These are phyloP conservation scores for Daldinia loculata DNA, from an alignment of 495 filamentous ascomycete species.

Conservation along the genomic window DNA sequence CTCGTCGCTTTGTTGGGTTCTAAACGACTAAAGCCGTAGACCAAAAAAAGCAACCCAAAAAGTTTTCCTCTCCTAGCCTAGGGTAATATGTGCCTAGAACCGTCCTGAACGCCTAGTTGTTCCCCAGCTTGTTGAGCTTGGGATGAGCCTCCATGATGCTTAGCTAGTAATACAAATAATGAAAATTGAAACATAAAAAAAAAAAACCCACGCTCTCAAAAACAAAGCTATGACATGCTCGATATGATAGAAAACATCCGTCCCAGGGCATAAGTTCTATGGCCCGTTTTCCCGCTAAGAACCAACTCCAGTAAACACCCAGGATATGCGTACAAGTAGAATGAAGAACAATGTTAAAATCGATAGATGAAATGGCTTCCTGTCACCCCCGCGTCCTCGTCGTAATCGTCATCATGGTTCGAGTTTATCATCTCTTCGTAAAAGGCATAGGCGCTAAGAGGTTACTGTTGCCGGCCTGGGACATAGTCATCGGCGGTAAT, in stretches of 20 bases:
- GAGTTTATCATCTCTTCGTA: conserved; percentile 47
- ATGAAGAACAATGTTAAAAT: conserved; percentile 19
- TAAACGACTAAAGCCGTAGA: conserved; percentile 15
- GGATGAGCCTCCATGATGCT: conserved; percentile 24
- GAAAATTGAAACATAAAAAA: conserved; percentile 6
- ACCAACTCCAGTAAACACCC: conserved; percentile 19
- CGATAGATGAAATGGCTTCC: conserved; percentile 14
- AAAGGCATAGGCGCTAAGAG: conserved; percentile 51
- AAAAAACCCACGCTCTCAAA: conserved; percentile 18
- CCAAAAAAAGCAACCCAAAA: conserved; percentile 8
- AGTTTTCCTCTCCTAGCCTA: conserved; percentile 14
- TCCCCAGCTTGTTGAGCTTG: conserved; percentile 3
- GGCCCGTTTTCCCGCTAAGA: conserved; percentile 27
- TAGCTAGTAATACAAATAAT: conserved; percentile 25
- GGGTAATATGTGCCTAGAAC: conserved; percentile 3
- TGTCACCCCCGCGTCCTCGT: conserved; percentile 23
- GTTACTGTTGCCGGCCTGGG: conserved; percentile 48
- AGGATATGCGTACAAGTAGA: conserved; percentile 34
- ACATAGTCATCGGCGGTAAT: conserved; percentile 56
- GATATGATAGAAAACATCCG: conserved; percentile 16
- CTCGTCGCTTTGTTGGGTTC: conserved; percentile 22
- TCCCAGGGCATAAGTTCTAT: conserved; percentile 32
- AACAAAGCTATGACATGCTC: conserved; percentile 16
- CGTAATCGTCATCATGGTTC: conserved; percentile 31
- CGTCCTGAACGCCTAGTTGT: conserved; percentile 20